These are phyloP conservation scores for Aspergillus chevalieri DNA, from an alignment of 2,329 filamentous ascomycete genomes.

Conservation along the genomic window DNA sequence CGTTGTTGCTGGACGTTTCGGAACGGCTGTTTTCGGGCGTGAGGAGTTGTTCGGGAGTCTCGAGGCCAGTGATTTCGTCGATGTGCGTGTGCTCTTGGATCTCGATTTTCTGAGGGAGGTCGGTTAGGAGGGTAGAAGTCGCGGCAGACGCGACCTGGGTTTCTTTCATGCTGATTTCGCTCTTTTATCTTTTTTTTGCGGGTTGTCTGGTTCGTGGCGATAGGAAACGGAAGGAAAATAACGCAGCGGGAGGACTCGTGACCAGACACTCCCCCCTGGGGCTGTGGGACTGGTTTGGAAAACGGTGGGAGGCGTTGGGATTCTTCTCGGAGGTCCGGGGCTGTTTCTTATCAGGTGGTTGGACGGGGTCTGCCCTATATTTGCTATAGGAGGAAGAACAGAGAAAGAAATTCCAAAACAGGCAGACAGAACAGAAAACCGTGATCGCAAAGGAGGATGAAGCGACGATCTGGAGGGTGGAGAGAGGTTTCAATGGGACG, in stretches of 20 bases:
- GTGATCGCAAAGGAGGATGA: neutral
- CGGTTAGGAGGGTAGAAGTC: conserved; percentile 22
- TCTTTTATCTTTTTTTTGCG: conserved; percentile 22
- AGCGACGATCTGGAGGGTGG: neutral
- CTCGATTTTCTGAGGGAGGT: conserved; percentile 16
- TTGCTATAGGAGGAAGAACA: neutral
- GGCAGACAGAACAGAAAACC: neutral
- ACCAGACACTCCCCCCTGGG: neutral
- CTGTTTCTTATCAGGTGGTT: neutral
- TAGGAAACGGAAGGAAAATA: neutral
- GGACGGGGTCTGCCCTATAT: neutral
- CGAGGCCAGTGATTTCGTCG: conserved; percentile 27
- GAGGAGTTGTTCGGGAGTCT: conserved; percentile 35
- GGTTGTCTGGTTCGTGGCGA: too few relatives aligned
- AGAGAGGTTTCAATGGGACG: neutral
- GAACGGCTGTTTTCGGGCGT: conserved; percentile 40
- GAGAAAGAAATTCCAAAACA: neutral
- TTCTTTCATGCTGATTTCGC: conserved; percentile 6
- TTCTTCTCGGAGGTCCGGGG: neutral
- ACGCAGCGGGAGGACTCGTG: neutral
- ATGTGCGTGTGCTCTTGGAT: conserved; percentile 15
- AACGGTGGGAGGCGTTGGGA: neutral
- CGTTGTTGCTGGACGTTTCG: conserved; percentile 38
- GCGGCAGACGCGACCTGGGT: conserved; percentile 26
- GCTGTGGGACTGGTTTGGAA: conserved; percentile 5